phyloP scores from a whole-genome alignment of 129 eudicot species.

The Saussurea involucrata region DNA sequence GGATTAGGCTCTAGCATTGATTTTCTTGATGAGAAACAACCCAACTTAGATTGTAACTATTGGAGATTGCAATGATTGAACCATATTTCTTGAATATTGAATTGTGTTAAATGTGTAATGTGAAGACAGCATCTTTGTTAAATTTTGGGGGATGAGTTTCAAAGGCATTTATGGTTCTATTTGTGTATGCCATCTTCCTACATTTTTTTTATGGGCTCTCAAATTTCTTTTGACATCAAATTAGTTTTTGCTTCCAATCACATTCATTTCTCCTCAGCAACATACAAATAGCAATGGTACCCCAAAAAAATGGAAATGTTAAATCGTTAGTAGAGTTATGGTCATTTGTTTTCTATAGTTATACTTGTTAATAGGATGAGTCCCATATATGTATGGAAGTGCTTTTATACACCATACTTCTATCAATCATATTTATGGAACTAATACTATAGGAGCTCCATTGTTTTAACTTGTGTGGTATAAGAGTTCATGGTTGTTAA shows the following conservation, averaged over 20 bases:
- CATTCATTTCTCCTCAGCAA: neutral
- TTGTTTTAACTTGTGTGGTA: neutral
- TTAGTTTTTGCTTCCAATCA: neutral
- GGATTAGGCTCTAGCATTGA: neutral
- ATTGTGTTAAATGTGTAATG: neutral
- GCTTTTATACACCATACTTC: neutral
- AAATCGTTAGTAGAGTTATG: neutral
- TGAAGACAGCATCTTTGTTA: neutral
- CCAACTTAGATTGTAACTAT: neutral
- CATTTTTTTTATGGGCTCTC: neutral
- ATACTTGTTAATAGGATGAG: neutral
- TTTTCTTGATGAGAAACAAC: neutral
- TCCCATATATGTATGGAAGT: neutral
- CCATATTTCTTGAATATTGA: neutral
- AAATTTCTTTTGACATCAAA: neutral
- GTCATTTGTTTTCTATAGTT: neutral
- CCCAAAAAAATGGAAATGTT: neutral
- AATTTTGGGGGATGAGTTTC: neutral
- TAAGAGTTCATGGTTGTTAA: neutral
- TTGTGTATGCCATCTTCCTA: neutral
- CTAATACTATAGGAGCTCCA: neutral
- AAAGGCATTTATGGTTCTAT: conserved; percentile 5
- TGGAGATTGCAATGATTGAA: neutral
- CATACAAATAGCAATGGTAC: neutral
- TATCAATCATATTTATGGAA: neutral